phyloP scores from a whole-genome alignment of 1,284 basidiomycete species.

The Puccinia brachypodii region DNA sequence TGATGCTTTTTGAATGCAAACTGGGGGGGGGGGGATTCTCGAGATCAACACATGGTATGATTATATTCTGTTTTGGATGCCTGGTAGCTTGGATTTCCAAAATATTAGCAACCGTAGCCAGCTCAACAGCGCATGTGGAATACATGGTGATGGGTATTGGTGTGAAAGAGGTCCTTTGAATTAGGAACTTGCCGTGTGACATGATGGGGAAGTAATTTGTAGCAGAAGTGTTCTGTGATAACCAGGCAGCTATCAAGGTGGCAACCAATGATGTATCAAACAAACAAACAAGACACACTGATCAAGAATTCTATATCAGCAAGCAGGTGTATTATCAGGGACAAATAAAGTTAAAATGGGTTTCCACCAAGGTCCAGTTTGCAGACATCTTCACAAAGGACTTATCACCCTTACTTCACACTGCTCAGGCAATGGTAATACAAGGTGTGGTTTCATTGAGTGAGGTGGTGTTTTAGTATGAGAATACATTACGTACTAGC shows the following conservation, averaged over 20 bases:
- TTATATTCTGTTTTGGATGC: neutral
- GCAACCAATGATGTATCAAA: neutral
- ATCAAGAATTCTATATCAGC: neutral
- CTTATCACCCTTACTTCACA: no score
- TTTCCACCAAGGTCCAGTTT: neutral
- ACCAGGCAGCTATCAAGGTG: neutral
- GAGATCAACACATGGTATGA: neutral
- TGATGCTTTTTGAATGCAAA: neutral
- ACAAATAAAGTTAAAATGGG: neutral
- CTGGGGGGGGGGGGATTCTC: neutral
- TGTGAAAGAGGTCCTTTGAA: neutral
- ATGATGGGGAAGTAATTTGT: neutral
- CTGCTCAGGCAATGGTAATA: no score
- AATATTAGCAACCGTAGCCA: neutral
- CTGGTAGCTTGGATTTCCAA: slow-evolving; percentile 8
- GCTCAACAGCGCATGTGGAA: neutral
- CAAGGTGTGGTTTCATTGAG: no score
- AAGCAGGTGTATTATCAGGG: neutral
- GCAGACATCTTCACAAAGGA: slow-evolving; percentile 16
- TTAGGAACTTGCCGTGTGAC: neutral
- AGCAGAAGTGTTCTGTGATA: neutral
- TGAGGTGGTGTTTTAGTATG: no score
- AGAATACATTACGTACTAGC: no score
- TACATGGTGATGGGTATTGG: slow-evolving; percentile 18
- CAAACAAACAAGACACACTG: neutral